These are phyloP conservation scores for Hamamelis virginiana DNA, from an alignment of 164 flowering plant species.

Conservation along the genomic window DNA sequence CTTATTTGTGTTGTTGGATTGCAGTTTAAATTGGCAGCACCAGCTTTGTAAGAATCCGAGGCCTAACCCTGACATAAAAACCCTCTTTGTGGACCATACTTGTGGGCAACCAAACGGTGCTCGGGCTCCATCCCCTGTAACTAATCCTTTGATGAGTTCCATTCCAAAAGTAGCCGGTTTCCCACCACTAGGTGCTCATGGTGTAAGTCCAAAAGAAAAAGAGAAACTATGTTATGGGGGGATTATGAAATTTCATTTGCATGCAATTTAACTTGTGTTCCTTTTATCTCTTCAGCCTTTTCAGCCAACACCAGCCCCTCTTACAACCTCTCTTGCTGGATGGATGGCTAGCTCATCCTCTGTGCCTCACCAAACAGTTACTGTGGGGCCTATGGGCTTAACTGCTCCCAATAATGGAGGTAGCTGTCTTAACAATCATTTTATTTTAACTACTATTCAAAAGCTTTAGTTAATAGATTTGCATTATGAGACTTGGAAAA, in stretches of 20 bases:
- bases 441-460: not conserved
- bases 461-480: not conserved
- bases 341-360: constrained; percentile 25
- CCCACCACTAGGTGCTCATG: constrained; percentile 37
- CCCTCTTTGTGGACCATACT: constrained; percentile 46
- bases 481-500: not conserved
- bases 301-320: constrained; percentile 23
- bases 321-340: constrained; percentile 23
- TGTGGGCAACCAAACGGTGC: constrained; percentile 45
- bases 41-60: constrained; percentile 51
- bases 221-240: not conserved
- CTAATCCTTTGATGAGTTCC: constrained; percentile 26
- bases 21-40: constrained; percentile 55
- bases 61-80: constrained; percentile 44
- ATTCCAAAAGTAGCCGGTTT: constrained; percentile 32
- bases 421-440: not conserved
- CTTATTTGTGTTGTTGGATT: constrained; percentile 1
- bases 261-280: not conserved
- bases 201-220: constrained; percentile 23
- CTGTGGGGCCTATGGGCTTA: constrained; percentile 23
- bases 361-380: constrained; percentile 15
- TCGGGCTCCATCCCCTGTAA: constrained; percentile 33
- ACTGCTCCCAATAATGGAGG: constrained; percentile 16
- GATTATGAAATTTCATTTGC: not conserved
- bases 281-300: constrained; percentile 18